Evolutionary conservation across 441 rosid species (phyloP).

Genomic region (Codiaeum variegatum): DNA sequence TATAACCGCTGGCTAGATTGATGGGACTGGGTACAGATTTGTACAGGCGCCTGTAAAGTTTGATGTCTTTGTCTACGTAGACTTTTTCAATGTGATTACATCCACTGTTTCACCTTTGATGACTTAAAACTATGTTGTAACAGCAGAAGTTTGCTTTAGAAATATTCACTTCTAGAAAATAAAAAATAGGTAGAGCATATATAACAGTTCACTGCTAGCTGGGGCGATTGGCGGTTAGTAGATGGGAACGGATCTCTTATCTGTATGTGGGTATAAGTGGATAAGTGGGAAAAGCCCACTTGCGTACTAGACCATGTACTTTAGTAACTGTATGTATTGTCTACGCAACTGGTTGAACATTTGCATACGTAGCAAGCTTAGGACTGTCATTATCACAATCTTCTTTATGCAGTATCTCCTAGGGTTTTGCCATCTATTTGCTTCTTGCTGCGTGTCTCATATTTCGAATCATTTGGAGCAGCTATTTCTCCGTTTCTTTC

Average conservation of each 20-base stretch:
- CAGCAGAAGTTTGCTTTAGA: background rate
- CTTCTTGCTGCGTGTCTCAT: background rate
- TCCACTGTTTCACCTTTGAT: background rate
- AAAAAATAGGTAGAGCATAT: background rate
- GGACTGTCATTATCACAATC: background rate
- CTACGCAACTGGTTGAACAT: background rate
- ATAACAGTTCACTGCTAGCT: background rate
- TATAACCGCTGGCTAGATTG: background rate
- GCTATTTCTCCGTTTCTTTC: background rate
- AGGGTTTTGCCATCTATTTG: background rate
- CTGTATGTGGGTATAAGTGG: no score
- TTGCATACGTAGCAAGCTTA: background rate
- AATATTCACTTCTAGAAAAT: background rate
- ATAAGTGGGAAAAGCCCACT: no score
- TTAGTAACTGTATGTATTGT: no score
- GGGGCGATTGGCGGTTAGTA: background rate
- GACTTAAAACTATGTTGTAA: background rate
- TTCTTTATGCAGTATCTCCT: background rate
- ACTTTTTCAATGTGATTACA: no score
- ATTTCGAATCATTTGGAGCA: background rate
- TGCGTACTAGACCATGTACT: no score
- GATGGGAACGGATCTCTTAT: background rate
- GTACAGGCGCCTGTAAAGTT: background rate
- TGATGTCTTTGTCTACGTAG: conserved; percentile 1
- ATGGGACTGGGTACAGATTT: background rate